Conservation (phyloP, 495 filamentous ascomycete species). For the Trichoderma gamsii region DNA sequence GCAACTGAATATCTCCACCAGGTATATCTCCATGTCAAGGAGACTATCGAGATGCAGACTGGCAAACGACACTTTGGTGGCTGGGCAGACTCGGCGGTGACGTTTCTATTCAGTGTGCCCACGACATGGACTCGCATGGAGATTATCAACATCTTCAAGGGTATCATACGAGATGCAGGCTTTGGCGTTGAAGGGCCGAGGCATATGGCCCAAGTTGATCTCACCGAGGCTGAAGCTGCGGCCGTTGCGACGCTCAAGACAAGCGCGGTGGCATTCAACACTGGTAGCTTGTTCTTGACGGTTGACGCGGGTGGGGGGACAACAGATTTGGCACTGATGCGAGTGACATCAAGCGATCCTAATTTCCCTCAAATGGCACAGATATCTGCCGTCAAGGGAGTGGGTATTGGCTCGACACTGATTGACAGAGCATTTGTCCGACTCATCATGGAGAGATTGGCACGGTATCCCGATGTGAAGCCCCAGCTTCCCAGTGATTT, state of each 20-base stretch:
- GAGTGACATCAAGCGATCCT: conserved; percentile 25
- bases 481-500: conserved; percentile 27
- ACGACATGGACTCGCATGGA: conserved; percentile 58
- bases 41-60: conserved; percentile 37
- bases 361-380: conserved; percentile 30
- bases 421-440: conserved; percentile 32
- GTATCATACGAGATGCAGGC: conserved; percentile 44
- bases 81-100: conserved; percentile 46
- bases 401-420: conserved; percentile 33
- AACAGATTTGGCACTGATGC: conserved; percentile 35
- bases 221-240: conserved; percentile 65
- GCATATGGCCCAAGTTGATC: conserved; percentile 51
- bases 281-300: conserved; percentile 30
- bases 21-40: conserved; percentile 50
- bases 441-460: conserved; percentile 27
- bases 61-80: conserved; percentile 31
- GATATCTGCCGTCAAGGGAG: conserved; percentile 32
- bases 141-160: conserved; percentile 52
- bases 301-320: conserved; percentile 37
- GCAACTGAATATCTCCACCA: conserved; percentile 50
- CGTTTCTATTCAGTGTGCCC: conserved; percentile 63
- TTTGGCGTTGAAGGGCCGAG: conserved; percentile 39
- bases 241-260: conserved; percentile 45
- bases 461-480: conserved; percentile 22
- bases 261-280: conserved; percentile 26